Evolutionary conservation across 140 eudicot genomes (phyloP).

Genomic region (Ambrosia hybrid): DNA sequence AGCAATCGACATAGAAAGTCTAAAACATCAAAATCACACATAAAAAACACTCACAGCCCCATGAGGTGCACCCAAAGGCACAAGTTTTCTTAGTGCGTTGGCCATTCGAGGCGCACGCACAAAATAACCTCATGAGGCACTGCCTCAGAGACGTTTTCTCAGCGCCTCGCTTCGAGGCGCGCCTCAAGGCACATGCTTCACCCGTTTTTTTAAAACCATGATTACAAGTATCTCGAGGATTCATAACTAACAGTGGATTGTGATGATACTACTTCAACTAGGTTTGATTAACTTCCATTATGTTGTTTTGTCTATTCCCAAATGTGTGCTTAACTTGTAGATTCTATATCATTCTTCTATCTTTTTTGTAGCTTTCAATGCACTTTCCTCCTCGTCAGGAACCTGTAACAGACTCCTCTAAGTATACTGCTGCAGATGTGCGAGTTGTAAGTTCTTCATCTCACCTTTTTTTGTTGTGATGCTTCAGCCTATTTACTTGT

Average conservation of each 20-base stretch:
- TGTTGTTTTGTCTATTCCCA: not conserved
- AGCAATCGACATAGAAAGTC: no score
- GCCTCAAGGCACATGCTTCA: no score
- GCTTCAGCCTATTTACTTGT: not conserved
- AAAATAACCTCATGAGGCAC: no score
- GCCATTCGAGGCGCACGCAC: no score
- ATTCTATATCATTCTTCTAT: not conserved
- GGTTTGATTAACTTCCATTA: not conserved
- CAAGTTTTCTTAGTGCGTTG: no score
- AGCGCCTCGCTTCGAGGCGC: no score
- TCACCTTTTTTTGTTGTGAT: not conserved
- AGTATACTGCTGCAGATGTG: constrained; percentile 96
- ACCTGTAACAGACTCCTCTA: constrained; percentile 71
- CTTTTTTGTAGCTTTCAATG: constrained; percentile 29
- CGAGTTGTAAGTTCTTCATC: constrained; percentile 73
- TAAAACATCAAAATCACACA: no score
- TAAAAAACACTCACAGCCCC: no score
- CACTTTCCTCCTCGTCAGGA: constrained; percentile 70
- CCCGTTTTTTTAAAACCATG: no score
- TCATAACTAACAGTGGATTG: constrained; percentile 1
- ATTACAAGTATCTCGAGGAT: constrained; percentile 2
- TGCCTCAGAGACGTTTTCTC: no score
- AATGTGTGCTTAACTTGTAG: not conserved
- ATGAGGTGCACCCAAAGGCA: no score
- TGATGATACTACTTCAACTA: not conserved